Base-by-base conservation (phyloP, 768 basidiomycete species). In the Chalciporus piperatus region DNA sequence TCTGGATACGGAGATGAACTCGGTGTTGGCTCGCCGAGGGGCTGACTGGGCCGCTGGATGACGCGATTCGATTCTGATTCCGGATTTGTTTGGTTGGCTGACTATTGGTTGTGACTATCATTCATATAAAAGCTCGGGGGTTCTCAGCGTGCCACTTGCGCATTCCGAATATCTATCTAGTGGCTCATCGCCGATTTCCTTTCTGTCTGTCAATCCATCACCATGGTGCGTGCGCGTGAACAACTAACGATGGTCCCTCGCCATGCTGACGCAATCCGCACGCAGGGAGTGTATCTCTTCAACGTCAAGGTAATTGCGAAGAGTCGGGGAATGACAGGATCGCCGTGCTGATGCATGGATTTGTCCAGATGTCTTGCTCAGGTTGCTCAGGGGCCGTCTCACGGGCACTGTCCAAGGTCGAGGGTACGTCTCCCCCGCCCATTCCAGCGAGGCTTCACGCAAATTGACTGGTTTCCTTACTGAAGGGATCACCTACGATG, bases 311-410 rank as follows among this genome's bases (percentile, higher is more conserved):
- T 88, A 57, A 17, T 62, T 35, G 8, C 23, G 27, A 27, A 39
- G 7, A 23, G 22, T 13, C 17, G 38, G n/a, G 20, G 11, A 16
- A 4, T 6, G 13, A 20, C 22, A 23, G 38, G 35, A 37, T 27
- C 47, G 46, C 28, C 25, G 20, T 17, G 38, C 33, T 57, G 42
- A 59, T 45, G 23, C 38, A 54, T 27, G 10, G 12, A 17, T n/a
- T 8, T 9, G 16, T 16, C 40, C 17, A 92, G 91, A 94, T 94
- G 91, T 82, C 87, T 35, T 96, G 92, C 74, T 64, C 68, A 25
- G 92, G 92, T 23, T 96, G 92, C 74, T 92, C 91, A 27, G 85
- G 87, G 14, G 92, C 92, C 12, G 77, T 96, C 47, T 76, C 72
- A 23, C 82, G 89, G 25, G 92, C 83, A 13, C 76, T 96, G 38